These are phyloP conservation scores for Plenodomus biglobosus DNA, from an alignment of 2,329 filamentous ascomycete genomes.

Conservation along the genomic window DNA sequence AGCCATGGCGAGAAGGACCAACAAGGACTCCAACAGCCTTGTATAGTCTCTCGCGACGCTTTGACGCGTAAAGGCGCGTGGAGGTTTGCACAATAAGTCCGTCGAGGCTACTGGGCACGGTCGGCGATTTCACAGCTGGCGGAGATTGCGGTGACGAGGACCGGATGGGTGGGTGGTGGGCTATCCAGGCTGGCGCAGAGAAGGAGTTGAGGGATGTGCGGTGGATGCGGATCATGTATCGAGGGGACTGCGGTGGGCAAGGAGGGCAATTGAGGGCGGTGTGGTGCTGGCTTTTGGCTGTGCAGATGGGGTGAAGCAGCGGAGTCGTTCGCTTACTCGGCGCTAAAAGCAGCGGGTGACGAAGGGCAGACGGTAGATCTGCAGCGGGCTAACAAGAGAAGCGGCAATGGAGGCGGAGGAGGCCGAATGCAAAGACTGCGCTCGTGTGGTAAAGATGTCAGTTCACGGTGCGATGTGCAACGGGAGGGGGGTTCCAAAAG, in stretches of 20 bases:
- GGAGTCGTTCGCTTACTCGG: constrained; percentile 36
- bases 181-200: constrained; percentile 17
- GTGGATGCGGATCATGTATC: constrained; percentile 20
- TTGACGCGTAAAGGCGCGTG: constrained; percentile 48
- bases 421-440: too few relatives aligned
- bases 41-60: constrained; percentile 34
- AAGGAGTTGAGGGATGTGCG: constrained; percentile 20
- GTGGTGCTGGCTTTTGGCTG: constrained; percentile 32
- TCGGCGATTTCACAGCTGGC: constrained; percentile 24
- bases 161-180: constrained; percentile 16
- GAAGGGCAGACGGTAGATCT: constrained; percentile 17
- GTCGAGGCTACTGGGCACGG: constrained; percentile 27
- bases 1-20: constrained; percentile 48
- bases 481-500: background rate
- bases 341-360: constrained; percentile 38
- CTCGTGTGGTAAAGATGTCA: too few relatives aligned
- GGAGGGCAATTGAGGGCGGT: constrained; percentile 25
- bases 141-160: constrained; percentile 41
- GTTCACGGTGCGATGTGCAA: background rate
- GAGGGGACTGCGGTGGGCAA: constrained; percentile 22
- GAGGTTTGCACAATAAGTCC: constrained; percentile 26
- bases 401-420: too few relatives aligned
- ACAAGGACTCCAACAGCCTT: constrained; percentile 29
- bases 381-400: constrained; percentile 11
- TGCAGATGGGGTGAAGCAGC: constrained; percentile 35